These are phyloP conservation scores for Malbranchea cinnamomea DNA, from an alignment of 2,329 filamentous ascomycete genomes.

Conservation along the genomic window DNA sequence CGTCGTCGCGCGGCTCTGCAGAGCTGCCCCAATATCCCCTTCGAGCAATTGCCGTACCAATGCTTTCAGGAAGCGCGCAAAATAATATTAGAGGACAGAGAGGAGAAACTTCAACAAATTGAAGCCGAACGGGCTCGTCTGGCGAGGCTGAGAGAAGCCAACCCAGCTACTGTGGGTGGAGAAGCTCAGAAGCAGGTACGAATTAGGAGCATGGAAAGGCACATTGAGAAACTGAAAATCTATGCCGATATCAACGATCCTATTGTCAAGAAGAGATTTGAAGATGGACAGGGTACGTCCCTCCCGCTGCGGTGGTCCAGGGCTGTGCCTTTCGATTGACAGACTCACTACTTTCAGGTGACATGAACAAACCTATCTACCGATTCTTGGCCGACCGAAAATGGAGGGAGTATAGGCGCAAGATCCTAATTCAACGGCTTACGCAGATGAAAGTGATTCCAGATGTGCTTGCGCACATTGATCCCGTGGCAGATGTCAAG, in stretches of 20 bases:
- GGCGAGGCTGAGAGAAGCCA: constrained; percentile 45
- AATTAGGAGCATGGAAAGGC: constrained; percentile 52
- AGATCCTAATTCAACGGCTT: constrained; percentile 71
- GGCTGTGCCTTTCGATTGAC: constrained; percentile 6
- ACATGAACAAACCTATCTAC: constrained; percentile 95
- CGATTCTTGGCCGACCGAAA: constrained; percentile 72
- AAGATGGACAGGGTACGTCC: constrained; percentile 67
- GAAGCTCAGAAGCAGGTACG: constrained; percentile 49
- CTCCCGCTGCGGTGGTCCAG: background rate
- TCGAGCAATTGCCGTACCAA: constrained; percentile 91
- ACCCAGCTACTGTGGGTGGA: constrained; percentile 44
- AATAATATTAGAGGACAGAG: constrained; percentile 62
- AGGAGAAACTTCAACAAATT: constrained; percentile 66
- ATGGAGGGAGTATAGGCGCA: constrained; percentile 72
- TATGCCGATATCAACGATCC: constrained; percentile 91
- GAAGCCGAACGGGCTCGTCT: constrained; percentile 53
- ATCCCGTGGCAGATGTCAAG: constrained; percentile 64
- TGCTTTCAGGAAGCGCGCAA: constrained; percentile 93
- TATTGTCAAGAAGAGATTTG: constrained; percentile 79
- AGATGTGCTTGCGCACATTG: constrained; percentile 68
- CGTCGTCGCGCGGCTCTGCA: constrained; percentile 62
- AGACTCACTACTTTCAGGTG: constrained; percentile 39
- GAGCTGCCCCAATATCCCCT: constrained; percentile 55
- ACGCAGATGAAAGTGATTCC: constrained; percentile 75
- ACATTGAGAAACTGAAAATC: constrained; percentile 71